Evolutionary conservation across 2,329 filamentous ascomycete genomes (phyloP).

Genomic region (Colletotrichum orchidophilum): DNA sequence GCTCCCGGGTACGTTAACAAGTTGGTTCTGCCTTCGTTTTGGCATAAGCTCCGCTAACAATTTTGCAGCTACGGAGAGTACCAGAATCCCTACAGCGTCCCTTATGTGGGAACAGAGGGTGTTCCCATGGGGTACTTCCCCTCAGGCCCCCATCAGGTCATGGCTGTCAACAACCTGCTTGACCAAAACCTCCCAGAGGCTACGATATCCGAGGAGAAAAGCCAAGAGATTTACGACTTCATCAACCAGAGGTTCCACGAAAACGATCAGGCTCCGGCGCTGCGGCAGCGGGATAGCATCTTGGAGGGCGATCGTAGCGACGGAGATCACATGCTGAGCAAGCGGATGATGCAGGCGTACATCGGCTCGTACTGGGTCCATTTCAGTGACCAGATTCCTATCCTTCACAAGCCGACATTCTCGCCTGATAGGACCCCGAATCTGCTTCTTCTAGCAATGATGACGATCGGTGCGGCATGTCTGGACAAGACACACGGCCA

Average conservation of each 20-base stretch:
- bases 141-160: conserved; percentile 77
- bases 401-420: conserved; percentile 94
- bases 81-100: conserved; percentile 57
- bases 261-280: conserved; percentile 76
- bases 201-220: conserved; percentile 86
- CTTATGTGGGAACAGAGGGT: conserved; percentile 60
- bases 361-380: conserved; percentile 94
- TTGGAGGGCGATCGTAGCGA: conserved; percentile 80
- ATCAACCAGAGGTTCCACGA: conserved; percentile 86
- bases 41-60: conserved; percentile 38
- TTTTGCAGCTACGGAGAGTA: conserved; percentile 61
- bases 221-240: conserved; percentile 82
- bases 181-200: conserved; percentile 84
- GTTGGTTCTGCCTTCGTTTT: conserved; percentile 12
- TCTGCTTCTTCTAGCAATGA: conserved; percentile 85
- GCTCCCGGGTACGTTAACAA: conserved; percentile 50
- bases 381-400: conserved; percentile 93
- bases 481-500: conserved; percentile 84
- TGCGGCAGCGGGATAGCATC: conserved; percentile 79
- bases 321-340: conserved; percentile 75
- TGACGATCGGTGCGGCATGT: conserved; percentile 91
- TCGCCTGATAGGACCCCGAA: conserved; percentile 87
- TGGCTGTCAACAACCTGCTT: conserved; percentile 87
- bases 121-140: conserved; percentile 65
- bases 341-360: conserved; percentile 96